phyloP scores from a whole-genome alignment of 1,139 yeast genomes.

The Groenewaldozyma auringiensis region DNA sequence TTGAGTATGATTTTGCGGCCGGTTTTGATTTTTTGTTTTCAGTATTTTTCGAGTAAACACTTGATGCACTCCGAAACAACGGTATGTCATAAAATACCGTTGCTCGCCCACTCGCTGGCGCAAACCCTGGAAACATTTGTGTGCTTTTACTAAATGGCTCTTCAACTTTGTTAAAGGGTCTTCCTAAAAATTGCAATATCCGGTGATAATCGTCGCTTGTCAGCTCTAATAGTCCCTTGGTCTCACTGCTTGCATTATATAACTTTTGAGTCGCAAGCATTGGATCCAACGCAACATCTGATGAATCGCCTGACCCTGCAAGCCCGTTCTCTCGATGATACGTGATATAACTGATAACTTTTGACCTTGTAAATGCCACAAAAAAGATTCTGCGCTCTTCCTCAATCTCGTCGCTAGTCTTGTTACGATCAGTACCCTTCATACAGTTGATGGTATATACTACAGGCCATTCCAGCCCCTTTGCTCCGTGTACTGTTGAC shows the following conservation, averaged over 20 bases:
- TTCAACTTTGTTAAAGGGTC: too few species aligned
- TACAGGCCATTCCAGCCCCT: slow-evolving; percentile 92
- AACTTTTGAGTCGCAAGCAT: background rate
- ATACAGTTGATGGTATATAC: slow-evolving; percentile 53
- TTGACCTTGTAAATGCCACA: slow-evolving; percentile 85
- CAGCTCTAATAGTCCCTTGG: background rate
- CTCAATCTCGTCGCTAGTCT: slow-evolving; percentile 36
- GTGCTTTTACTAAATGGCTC: too few species aligned
- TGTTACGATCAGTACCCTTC: slow-evolving; percentile 24
- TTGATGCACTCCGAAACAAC: too few species aligned
- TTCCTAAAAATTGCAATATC: background rate
- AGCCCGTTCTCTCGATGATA: too few species aligned
- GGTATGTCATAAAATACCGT: too few species aligned
- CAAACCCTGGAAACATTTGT: too few species aligned
- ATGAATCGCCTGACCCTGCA: background rate
- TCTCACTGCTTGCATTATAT: background rate
- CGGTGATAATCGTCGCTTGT: background rate
- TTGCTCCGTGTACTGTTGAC: slow-evolving; percentile 85
- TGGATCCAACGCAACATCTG: background rate
- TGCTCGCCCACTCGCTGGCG: too few species aligned
- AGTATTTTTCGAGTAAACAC: too few species aligned
- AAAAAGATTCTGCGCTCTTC: slow-evolving; percentile 83
- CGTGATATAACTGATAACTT: slow-evolving; percentile 36
- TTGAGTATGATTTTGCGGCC: too few species aligned
- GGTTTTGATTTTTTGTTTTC: too few species aligned